Evolutionary conservation across 1,284 basidiomycete genomes (phyloP), one percentile per base, ranked within the genome.

Genomic region (Mycosarcoma mackinlayi): DNA sequence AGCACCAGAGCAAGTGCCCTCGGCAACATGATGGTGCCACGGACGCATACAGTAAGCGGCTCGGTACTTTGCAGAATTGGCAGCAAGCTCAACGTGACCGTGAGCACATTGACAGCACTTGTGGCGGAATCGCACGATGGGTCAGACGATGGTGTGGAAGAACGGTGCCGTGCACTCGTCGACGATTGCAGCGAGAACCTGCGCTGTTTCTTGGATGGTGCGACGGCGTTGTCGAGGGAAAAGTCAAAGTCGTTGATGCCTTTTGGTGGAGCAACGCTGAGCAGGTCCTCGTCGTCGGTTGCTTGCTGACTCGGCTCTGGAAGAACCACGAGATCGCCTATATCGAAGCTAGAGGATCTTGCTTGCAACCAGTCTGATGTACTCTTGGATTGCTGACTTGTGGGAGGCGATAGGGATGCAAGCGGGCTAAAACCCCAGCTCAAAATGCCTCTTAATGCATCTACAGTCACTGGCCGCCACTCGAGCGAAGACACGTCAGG

Each of bases 101-200:
- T 34, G 18, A 69, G 60, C 38, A 63, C 33, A 25, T 53, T 40
- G 7, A 28, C n/a, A 4, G 51, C 11, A 19, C 16, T 16, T 18
- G 11, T 30, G 5, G 21, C 11, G 1, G 46, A 5, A 8, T 52
- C 52, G 3, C n/a, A n/a, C n/a, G 56, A 55, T 1, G 30, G 56
- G 38, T 66, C 63, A 0, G 57, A 66, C 11, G 63, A 19, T 0
- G 63, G 57, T 18, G 33, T 33, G 6, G 56, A 60, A 1, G 63
- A 38, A 28, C 37, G 18, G n/a, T 24, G 19, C 23, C 38, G 55
- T 14, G 30, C 38, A 33, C 64, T 67, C 14, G 21, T 24, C 3
- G 66, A 39, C n/a, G 66, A 69, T 23, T 62, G 60, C n/a, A 69
- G 30, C 23, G 66, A 62, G 60, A 69, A 69, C 31, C 66, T 44